These are phyloP conservation scores for Arthrinium phaeospermum DNA, from an alignment of 2,329 filamentous ascomycete genomes.

Conservation along the genomic window DNA sequence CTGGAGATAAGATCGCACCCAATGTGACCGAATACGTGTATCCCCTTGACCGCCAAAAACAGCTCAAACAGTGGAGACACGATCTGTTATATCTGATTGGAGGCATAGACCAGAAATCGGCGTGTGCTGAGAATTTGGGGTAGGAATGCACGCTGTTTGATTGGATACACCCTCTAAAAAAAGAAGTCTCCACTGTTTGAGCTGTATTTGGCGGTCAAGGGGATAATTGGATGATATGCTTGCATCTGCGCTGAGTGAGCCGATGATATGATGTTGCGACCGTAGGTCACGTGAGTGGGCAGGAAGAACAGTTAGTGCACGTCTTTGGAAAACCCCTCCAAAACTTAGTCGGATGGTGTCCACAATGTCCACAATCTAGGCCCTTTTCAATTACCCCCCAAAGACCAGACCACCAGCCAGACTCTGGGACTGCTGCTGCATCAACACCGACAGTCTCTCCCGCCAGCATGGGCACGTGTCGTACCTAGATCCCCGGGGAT, in stretches of 20 bases:
- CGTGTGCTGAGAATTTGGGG: no score
- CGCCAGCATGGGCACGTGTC: not conserved
- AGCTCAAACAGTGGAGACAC: no score
- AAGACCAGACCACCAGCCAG: not conserved
- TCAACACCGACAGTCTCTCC: not conserved
- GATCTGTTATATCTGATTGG: no score
- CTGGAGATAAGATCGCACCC: no score
- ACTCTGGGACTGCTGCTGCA: not conserved
- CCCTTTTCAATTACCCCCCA: not conserved
- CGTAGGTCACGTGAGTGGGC: not conserved
- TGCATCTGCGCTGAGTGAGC: not conserved
- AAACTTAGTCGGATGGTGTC: not conserved
- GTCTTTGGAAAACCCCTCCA: not conserved
- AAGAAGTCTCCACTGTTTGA: no score
- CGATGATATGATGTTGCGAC: not conserved
- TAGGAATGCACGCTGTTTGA: no score
- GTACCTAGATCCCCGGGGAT: not conserved
- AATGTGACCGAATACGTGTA: no score
- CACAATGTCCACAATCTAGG: not conserved
- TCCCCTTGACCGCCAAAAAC: no score
- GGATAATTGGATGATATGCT: not conserved
- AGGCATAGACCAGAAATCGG: no score
- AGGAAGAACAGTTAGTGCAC: not conserved
- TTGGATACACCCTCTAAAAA: no score
- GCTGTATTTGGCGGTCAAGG: no score